Conservation (phyloP, 2,329 filamentous ascomycete genomes). For the Colletotrichum sojae region DNA sequence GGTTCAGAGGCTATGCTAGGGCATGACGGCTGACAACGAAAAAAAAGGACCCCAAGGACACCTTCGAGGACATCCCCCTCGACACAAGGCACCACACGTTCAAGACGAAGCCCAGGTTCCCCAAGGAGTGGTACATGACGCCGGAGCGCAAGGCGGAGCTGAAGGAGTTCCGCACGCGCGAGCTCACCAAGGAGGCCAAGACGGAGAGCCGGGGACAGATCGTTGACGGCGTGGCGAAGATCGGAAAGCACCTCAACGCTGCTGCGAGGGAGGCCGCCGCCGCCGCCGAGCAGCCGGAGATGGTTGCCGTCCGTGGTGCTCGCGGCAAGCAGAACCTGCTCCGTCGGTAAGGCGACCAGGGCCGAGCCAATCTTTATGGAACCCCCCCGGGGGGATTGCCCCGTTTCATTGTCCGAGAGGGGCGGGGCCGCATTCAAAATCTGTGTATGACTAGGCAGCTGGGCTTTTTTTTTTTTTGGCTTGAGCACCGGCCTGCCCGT, state of each 20-base stretch:
- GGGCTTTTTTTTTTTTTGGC: not conserved
- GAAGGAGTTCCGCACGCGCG: constrained; percentile 69
- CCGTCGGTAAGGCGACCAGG: constrained; percentile 12
- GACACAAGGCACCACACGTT: constrained; percentile 88
- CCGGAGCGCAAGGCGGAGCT: constrained; percentile 76
- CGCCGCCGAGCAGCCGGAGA: constrained; percentile 45
- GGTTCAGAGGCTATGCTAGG: no score
- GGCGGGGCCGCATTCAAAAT: not conserved
- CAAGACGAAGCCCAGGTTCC: constrained; percentile 79
- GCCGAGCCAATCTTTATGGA: not conserved
- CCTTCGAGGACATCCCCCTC: constrained; percentile 89
- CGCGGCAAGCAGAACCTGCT: constrained; percentile 23
- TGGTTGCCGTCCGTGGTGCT: constrained; percentile 44
- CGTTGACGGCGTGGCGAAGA: constrained; percentile 69
- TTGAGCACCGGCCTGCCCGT: constrained; percentile 23
- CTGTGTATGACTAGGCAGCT: constrained; percentile 37
- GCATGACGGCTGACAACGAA: not conserved
- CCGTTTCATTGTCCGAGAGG: not conserved
- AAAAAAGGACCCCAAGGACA: constrained; percentile 77
- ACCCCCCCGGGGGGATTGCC: constrained; percentile 1
- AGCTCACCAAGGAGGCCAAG: constrained; percentile 67
- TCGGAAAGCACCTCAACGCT: constrained; percentile 56
- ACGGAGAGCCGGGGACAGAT: constrained; percentile 67
- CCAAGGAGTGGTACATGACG: constrained; percentile 86
- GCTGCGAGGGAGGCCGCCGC: constrained; percentile 47